A percentile compares a stretch with the other conserved stretches of the same genome.
Evolutionary conservation across 106 monocot species (phyloP).

Genomic region (Phalaenopsis aphrodite): DNA sequence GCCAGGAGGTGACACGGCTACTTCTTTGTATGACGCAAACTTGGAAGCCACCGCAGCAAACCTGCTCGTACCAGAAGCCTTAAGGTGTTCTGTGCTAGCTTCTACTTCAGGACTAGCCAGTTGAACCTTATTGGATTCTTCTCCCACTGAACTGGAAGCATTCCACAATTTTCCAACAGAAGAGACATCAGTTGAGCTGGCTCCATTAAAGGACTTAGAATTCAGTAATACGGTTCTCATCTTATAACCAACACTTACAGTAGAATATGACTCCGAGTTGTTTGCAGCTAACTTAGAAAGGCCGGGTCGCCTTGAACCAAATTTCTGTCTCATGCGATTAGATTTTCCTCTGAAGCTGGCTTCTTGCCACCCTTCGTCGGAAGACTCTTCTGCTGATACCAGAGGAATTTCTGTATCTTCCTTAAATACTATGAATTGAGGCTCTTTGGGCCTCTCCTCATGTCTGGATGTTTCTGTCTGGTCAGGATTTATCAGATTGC

Average conservation of each 20-base stretch:
- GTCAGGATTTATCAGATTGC: no score
- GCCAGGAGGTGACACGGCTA: conserved; percentile 87
- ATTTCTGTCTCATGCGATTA: conserved; percentile 27
- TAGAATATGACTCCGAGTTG: conserved; percentile 20
- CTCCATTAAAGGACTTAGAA: conserved; percentile 19
- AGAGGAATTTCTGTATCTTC: no score
- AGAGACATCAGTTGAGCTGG: conserved; percentile 11
- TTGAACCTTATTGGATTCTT: neutral
- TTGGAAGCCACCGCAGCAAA: conserved; percentile 51
- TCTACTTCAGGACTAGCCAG: neutral
- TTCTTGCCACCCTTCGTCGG: conserved; percentile 97
- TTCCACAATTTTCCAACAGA: conserved; percentile 10
- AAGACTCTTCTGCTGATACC: conserved; percentile 36
- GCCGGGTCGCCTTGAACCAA: conserved; percentile 20
- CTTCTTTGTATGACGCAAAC: conserved; percentile 82
- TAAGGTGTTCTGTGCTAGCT: conserved; percentile 14
- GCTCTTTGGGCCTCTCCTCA: no score
- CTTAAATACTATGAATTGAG: no score
- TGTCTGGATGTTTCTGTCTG: no score
- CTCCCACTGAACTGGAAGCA: neutral
- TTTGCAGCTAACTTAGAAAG: conserved; percentile 37
- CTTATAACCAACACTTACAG: conserved; percentile 22
- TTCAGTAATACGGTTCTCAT: conserved; percentile 20
- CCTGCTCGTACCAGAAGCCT: conserved; percentile 19
- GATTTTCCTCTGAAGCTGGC: conserved; percentile 57